A percentile compares a stretch with the other conserved stretches of the same genome.
phyloP scores from a whole-genome alignment of 2,329 filamentous ascomycete genomes.

The Calonectria henricotiae region DNA sequence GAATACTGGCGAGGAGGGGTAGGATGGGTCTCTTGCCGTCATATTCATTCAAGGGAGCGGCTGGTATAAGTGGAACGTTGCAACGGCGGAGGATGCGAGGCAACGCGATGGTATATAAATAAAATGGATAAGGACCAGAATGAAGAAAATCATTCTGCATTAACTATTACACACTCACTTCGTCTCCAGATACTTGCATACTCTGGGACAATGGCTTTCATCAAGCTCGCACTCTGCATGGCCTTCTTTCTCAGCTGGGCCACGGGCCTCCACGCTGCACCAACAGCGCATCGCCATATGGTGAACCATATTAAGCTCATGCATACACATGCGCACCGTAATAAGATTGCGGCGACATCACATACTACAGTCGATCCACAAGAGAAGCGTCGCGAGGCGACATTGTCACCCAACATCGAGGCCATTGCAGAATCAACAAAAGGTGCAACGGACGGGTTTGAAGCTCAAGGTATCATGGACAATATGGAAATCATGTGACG shows the following conservation, averaged over 20 bases:
- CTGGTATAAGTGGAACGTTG: conserved; percentile 42
- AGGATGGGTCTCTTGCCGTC: conserved; percentile 38
- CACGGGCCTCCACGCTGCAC: conserved; percentile 49
- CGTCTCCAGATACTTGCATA: neutral
- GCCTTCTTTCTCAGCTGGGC: conserved; percentile 46
- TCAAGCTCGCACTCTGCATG: conserved; percentile 42
- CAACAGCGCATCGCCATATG: conserved; percentile 44
- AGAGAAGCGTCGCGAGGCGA: conserved; percentile 35
- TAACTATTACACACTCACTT: conserved; percentile 1
- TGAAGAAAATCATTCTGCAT: neutral
- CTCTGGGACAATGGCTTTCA: conserved; percentile 43
- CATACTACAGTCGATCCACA: conserved; percentile 36
- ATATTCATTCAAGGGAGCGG: conserved; percentile 39
- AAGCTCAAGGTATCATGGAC: neutral
- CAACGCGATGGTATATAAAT: neutral
- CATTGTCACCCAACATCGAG: neutral
- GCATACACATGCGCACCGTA: conserved; percentile 56
- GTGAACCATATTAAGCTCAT: conserved; percentile 54
- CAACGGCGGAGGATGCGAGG: conserved; percentile 31
- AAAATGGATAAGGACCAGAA: neutral
- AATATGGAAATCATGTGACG: neutral
- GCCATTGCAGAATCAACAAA: conserved; percentile 2
- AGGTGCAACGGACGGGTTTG: neutral
- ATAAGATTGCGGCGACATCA: conserved; percentile 29
- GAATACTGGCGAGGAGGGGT: conserved; percentile 21